These are phyloP conservation scores for Fusarium drepaniforme DNA, from an alignment of 2,329 filamentous ascomycete species.

Conservation along the genomic window DNA sequence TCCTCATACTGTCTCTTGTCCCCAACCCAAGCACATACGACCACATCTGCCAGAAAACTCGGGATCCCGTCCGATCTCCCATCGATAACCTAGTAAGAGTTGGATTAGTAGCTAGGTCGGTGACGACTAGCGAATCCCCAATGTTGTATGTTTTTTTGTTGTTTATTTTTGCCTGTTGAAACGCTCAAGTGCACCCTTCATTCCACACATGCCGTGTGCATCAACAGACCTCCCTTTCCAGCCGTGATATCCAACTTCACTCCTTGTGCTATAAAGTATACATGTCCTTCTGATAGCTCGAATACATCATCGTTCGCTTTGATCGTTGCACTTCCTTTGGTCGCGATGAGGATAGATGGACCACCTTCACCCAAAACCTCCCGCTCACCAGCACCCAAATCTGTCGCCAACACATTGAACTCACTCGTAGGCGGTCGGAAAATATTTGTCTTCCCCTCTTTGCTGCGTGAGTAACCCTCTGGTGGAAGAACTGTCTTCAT, in stretches of 20 bases:
- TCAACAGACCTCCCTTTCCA: conserved; percentile 28
- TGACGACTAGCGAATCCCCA: conserved; percentile 18
- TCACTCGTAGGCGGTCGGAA: conserved; percentile 78
- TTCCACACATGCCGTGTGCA: conserved; percentile 39
- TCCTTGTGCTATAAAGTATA: conserved; percentile 42
- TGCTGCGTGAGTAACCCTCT: conserved; percentile 62
- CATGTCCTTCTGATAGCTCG: conserved; percentile 40
- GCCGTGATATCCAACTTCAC: conserved; percentile 38
- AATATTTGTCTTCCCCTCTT: conserved; percentile 70
- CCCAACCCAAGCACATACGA: conserved; percentile 16
- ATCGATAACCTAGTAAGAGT: conserved; percentile 18
- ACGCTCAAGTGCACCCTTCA: not conserved
- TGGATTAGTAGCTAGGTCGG: conserved; percentile 23
- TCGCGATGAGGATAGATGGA: conserved; percentile 38
- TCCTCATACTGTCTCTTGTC: not conserved
- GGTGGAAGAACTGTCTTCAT: conserved; percentile 68
- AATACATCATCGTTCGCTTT: conserved; percentile 35
- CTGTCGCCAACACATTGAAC: conserved; percentile 75
- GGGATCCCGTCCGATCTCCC: conserved; percentile 21
- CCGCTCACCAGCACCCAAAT: conserved; percentile 66
- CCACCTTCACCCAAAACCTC: conserved; percentile 57
- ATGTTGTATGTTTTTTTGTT: conserved; percentile 15
- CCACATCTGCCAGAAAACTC: conserved; percentile 21
- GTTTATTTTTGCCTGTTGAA: not conserved
- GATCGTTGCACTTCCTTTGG: conserved; percentile 36